Percentiles rank a stretch among this genome's conserved stretches.
phyloP scores from a whole-genome alignment of 2,329 filamentous ascomycete genomes.

The Tolypocladium endophyticum region DNA sequence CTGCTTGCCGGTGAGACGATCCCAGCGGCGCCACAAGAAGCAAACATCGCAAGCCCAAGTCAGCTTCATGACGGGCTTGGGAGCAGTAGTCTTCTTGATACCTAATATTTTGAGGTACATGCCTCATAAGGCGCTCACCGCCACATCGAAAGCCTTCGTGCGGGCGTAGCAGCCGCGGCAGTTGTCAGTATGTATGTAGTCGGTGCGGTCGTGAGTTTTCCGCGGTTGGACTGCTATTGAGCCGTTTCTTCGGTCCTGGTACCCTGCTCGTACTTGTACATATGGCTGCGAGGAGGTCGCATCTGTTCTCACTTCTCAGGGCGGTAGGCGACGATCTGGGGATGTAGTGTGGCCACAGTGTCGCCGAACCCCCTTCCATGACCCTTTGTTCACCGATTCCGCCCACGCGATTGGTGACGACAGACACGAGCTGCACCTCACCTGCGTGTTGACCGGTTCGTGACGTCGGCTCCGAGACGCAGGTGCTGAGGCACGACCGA shows the following conservation, averaged over 20 bases:
- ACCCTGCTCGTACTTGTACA: neutral
- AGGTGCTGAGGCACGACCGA: neutral
- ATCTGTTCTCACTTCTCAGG: neutral
- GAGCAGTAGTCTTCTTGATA: neutral
- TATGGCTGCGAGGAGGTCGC: neutral
- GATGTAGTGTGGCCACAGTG: neutral
- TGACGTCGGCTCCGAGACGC: neutral
- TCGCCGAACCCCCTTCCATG: neutral
- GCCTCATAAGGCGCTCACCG: neutral
- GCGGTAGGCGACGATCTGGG: neutral
- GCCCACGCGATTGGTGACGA: neutral
- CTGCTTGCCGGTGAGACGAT: neutral
- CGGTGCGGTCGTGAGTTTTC: neutral
- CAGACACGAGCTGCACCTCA: slow-evolving; percentile 1
- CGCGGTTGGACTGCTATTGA: neutral
- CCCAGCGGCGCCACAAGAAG: neutral
- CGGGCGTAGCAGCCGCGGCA: neutral
- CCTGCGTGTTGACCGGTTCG: neutral
- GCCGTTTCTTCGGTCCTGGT: neutral
- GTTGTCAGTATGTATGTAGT: neutral
- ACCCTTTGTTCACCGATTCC: neutral
- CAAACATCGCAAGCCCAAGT: neutral
- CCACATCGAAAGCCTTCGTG: neutral
- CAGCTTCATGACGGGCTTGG: neutral
- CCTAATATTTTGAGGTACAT: neutral